Percentiles rank a stretch among this genome's conserved stretches.
These are phyloP conservation scores for Tritrichomonas musculus DNA, from an alignment of 208 protist species.

Conservation along the genomic window DNA sequence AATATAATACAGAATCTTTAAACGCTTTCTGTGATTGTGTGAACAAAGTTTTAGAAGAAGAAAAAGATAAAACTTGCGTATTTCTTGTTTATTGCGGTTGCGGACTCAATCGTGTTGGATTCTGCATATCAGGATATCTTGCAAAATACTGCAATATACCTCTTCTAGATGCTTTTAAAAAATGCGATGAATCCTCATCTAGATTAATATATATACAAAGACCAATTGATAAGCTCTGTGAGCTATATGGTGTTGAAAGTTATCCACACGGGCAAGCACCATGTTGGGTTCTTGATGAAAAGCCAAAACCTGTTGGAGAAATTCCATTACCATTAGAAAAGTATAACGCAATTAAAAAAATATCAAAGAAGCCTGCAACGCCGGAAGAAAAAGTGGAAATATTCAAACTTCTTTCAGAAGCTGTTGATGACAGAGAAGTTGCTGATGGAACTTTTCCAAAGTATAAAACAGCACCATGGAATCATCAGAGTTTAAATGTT, in stretches of 20 bases:
- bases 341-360: neutral
- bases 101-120: neutral
- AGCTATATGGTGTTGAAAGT: neutral
- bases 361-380: neutral
- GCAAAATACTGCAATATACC: neutral
- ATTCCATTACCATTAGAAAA: neutral
- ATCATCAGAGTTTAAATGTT: neutral
- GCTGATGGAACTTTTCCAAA: neutral
- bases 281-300: neutral
- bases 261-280: neutral
- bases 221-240: neutral
- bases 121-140: neutral
- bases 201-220: neutral
- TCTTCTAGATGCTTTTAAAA: neutral
- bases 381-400: neutral
- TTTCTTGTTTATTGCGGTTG: neutral
- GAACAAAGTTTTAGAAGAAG: neutral
- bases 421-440: too few relatives aligned
- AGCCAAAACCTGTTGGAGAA: neutral
- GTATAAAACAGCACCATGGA: neutral
- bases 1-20: neutral
- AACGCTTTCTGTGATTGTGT: neutral
- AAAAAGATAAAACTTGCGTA: neutral
- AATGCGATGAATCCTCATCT: neutral
- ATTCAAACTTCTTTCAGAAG: neutral